Percentiles rank a stretch among this genome's conserved stretches.
These are phyloP conservation scores for Solanum ossicruentum DNA, from an alignment of 257 asterid genomes.

Conservation along the genomic window DNA sequence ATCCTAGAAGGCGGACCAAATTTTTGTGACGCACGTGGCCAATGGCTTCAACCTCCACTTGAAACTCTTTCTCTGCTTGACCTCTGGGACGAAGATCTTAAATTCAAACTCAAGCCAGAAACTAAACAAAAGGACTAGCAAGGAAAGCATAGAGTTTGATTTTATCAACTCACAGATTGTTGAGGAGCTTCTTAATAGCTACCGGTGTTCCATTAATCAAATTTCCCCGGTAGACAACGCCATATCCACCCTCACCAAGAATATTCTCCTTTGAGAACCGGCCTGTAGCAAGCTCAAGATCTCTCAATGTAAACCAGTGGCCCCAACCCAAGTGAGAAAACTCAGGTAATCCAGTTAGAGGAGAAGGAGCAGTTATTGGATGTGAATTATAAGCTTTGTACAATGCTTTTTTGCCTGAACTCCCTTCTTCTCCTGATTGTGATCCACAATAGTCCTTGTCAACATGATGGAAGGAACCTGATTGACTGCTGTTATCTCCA, in stretches of 20 bases:
- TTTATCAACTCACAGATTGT: slow-evolving; percentile 63
- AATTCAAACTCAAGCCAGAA: background rate
- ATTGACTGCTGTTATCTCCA: slow-evolving; percentile 46
- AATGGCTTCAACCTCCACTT: slow-evolving; percentile 94
- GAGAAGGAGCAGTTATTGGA: slow-evolving; percentile 73
- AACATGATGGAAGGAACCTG: slow-evolving; percentile 50
- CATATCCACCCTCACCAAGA: slow-evolving; percentile 97
- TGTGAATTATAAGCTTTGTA: slow-evolving; percentile 45
- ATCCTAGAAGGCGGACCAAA: slow-evolving; percentile 91
- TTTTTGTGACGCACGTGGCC: slow-evolving; percentile 95
- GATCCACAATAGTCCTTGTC: slow-evolving; percentile 66
- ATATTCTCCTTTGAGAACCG: slow-evolving; percentile 79
- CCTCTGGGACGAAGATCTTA: slow-evolving; percentile 35
- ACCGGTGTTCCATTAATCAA: slow-evolving; percentile 74
- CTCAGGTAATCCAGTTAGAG: slow-evolving; percentile 83
- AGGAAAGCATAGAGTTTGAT: background rate
- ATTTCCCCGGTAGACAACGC: slow-evolving; percentile 74
- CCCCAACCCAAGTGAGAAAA: slow-evolving; percentile 97
- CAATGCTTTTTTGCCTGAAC: slow-evolving; percentile 43
- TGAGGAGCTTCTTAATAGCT: slow-evolving; percentile 88
- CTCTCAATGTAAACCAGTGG: slow-evolving; percentile 93
- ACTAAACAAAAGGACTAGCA: background rate
- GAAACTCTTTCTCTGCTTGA: slow-evolving; percentile 94
- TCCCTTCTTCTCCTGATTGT: slow-evolving; percentile 81
- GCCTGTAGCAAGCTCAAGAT: slow-evolving; percentile 73